Percentiles rank a stretch among this genome's conserved stretches.
Evolutionary conservation across 163 green algal genomes (phyloP).

Genomic region (Chlamydomonas reinhardtii): DNA sequence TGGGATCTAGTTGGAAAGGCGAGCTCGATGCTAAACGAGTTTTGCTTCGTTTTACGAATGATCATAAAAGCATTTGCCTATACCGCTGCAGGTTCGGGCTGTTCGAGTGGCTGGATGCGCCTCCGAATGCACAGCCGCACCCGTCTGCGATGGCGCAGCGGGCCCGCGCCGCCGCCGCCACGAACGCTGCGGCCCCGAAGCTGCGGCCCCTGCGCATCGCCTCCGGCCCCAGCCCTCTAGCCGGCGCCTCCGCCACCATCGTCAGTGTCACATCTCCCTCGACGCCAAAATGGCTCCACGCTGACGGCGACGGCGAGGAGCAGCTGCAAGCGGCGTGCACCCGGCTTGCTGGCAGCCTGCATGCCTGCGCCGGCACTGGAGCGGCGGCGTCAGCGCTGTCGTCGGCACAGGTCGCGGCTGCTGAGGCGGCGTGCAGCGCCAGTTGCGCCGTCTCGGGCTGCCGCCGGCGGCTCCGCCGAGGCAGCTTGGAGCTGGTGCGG

Average conservation of each 20-base stretch:
- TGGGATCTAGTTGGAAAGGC: too few relatives aligned
- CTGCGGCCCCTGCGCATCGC: background rate
- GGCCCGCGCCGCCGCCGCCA: background rate
- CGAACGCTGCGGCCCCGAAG: background rate
- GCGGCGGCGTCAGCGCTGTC: background rate
- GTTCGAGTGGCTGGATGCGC: conserved; percentile 42
- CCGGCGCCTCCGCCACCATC: conserved; percentile 26
- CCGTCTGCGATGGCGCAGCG: background rate
- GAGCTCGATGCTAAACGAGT: too few relatives aligned
- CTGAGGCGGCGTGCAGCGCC: background rate
- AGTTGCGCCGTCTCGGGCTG: too few relatives aligned
- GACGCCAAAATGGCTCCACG: background rate
- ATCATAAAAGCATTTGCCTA: too few relatives aligned
- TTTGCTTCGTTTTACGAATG: too few relatives aligned
- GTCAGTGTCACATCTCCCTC: conserved; percentile 3
- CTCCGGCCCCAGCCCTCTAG: background rate
- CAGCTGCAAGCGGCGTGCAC: too few relatives aligned
- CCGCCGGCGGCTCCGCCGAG: conserved; percentile 31
- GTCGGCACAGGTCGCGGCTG: background rate
- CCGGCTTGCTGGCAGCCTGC: too few relatives aligned
- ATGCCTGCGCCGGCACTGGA: too few relatives aligned
- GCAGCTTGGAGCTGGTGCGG: conserved; percentile 29
- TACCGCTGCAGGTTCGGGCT: conserved; percentile 51
- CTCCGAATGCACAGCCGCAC: background rate
- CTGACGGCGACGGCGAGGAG: background rate